Conservation (phyloP, 2,329 filamentous ascomycete species). For the Botrytis sinoallii region DNA sequence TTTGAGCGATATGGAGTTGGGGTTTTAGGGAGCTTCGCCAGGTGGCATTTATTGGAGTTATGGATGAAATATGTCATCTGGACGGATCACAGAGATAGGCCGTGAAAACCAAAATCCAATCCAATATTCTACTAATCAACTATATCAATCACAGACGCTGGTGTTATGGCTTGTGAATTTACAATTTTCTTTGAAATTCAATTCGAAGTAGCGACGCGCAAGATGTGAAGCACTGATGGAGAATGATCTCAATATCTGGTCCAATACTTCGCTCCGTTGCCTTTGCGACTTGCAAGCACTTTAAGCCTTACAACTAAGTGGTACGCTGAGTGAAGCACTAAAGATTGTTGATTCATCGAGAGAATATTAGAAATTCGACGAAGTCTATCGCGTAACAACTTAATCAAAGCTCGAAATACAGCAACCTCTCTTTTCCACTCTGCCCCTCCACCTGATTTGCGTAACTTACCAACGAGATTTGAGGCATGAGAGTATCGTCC, state of each 20-base stretch:
- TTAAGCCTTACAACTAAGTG: not conserved
- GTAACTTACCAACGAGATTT: not conserved
- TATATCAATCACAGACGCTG: not conserved
- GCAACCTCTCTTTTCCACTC: not conserved
- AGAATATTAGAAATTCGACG: not conserved
- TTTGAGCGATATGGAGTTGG: conserved; percentile 9
- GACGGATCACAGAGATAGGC: not conserved
- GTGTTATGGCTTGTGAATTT: not conserved
- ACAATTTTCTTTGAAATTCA: not conserved
- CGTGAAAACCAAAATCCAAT: not conserved
- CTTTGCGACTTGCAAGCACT: not conserved
- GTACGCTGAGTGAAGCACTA: not conserved
- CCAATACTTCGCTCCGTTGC: not conserved
- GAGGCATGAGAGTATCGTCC: too few species aligned
- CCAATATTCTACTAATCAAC: not conserved
- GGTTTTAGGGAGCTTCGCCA: not conserved
- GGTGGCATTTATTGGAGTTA: not conserved
- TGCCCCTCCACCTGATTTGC: not conserved
- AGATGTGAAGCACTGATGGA: not conserved
- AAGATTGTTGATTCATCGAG: not conserved
- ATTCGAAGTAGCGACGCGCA: not conserved
- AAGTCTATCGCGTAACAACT: not conserved
- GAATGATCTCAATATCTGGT: not conserved
- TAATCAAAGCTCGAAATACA: not conserved
- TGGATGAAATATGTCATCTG: conserved; percentile 41